Evolutionary conservation across 1,284 basidiomycete genomes (phyloP).

Genomic region (Heterobasidion parviporum): DNA sequence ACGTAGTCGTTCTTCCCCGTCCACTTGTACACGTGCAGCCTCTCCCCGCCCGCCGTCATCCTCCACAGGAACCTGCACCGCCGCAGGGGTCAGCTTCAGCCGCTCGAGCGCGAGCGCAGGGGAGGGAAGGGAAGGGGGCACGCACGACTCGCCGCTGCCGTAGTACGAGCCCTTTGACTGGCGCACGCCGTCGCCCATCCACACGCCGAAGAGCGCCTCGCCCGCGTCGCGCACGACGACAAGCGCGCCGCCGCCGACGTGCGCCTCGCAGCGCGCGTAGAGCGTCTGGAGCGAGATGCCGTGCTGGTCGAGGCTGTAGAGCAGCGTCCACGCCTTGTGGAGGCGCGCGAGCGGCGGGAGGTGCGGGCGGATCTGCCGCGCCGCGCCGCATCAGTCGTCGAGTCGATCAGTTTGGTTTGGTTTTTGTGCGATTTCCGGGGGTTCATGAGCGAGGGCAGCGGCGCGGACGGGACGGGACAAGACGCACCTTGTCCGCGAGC

Average conservation of each 20-base stretch:
- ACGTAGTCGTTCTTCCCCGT: constrained; percentile 91
- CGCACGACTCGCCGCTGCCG: constrained; percentile 81
- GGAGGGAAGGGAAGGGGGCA: too few relatives aligned
- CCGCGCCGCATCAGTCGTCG: too few relatives aligned
- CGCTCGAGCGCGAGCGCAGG: too few relatives aligned
- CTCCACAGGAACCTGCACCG: constrained; percentile 73
- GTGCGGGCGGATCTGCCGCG: constrained; percentile 46
- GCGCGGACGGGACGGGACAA: background rate
- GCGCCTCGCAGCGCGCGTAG: constrained; percentile 55
- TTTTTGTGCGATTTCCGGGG: too few relatives aligned
- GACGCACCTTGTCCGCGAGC: constrained; percentile 31
- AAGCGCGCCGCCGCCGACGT: constrained; percentile 37
- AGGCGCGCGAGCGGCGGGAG: constrained; percentile 80
- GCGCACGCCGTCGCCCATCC: constrained; percentile 67
- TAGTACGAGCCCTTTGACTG: constrained; percentile 63
- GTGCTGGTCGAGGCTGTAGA: constrained; percentile 94
- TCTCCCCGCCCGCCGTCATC: constrained; percentile 20
- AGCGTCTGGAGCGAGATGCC: constrained; percentile 90
- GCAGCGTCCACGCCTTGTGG: constrained; percentile 72
- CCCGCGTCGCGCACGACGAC: constrained; percentile 54
- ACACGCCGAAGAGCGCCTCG: constrained; percentile 71
- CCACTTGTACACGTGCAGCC: constrained; percentile 71
- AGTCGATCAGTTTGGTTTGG: too few relatives aligned
- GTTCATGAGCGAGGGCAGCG: too few relatives aligned
- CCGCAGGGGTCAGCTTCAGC: too few relatives aligned